Conservation (phyloP, 2,329 filamentous ascomycete genomes). For the Colletotrichum sp. region DNA sequence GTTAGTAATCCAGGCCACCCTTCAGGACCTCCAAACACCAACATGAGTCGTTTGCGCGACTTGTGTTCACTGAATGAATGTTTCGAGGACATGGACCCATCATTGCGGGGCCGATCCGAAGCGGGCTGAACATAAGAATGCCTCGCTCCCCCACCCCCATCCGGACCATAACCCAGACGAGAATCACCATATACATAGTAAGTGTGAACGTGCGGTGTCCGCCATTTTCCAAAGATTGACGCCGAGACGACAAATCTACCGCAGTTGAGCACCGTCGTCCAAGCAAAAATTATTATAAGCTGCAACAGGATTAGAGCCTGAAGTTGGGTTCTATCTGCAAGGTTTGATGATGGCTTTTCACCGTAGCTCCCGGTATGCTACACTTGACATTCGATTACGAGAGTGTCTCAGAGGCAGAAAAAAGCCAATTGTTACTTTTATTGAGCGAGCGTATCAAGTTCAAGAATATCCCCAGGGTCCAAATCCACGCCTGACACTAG, state of each 20-base stretch:
- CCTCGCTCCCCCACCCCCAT: too few relatives aligned
- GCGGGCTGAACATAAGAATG: too few relatives aligned
- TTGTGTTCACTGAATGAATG: not conserved
- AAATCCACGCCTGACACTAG: not conserved
- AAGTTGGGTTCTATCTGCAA: not conserved
- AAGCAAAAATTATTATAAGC: too few relatives aligned
- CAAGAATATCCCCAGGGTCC: not conserved
- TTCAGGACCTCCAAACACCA: not conserved
- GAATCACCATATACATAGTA: too few relatives aligned
- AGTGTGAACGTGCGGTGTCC: too few relatives aligned
- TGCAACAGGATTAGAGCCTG: too few relatives aligned
- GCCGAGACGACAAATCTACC: rapidly evolving
- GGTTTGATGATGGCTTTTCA: not conserved
- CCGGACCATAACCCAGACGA: too few relatives aligned
- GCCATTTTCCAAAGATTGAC: too few relatives aligned
- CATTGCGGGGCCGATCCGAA: not conserved
- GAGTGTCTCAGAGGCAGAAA: not conserved
- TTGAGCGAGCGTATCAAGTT: not conserved
- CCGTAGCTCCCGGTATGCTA: not conserved
- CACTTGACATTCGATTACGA: rapidly evolving
- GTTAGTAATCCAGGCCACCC: not conserved
- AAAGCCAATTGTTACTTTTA: not conserved
- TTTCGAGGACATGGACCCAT: not conserved
- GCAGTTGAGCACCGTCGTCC: too few relatives aligned
- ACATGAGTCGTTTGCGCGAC: not conserved